These are phyloP conservation scores for Phytophthora multivora DNA, from an alignment of 352 stramenopile species.

Conservation along the genomic window DNA sequence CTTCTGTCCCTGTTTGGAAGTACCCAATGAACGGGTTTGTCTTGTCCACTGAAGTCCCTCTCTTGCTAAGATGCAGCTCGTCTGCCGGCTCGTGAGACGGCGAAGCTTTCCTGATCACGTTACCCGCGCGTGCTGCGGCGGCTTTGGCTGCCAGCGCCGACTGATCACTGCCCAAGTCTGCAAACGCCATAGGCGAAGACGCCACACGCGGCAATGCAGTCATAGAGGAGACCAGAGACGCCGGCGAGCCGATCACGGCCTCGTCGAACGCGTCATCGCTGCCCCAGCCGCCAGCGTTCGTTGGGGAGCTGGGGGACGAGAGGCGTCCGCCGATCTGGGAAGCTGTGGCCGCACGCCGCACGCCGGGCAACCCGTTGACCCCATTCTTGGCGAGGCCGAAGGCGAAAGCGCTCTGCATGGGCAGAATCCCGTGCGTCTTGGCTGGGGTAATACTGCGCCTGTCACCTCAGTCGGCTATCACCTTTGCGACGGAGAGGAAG, in stretches of 20 bases:
- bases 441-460: neutral
- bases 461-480: conserved; percentile 11
- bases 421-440: conserved; percentile 9
- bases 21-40: conserved; percentile 89
- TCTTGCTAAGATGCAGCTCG: conserved; percentile 42
- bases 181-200: conserved; percentile 37
- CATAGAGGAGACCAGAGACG: conserved; percentile 2
- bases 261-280: conserved; percentile 22
- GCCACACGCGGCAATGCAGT: conserved; percentile 25
- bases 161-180: conserved; percentile 16
- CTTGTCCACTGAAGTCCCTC: conserved; percentile 75
- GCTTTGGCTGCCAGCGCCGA: conserved; percentile 2
- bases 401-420: conserved; percentile 64
- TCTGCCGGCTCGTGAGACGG: conserved; percentile 9
- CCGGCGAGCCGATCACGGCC: neutral
- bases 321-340: conserved; percentile 60
- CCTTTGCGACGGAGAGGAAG: conserved; percentile 3
- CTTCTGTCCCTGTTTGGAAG: conserved; percentile 64
- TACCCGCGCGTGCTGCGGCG: conserved; percentile 9
- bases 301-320: conserved; percentile 39
- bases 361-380: conserved; percentile 56
- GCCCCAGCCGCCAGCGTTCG: conserved; percentile 15
- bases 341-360: conserved; percentile 61
- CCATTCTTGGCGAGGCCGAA: conserved; percentile 67
- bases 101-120: conserved; percentile 10